These are phyloP conservation scores for Trametes gibbosa DNA, from an alignment of 768 basidiomycete species.

Conservation along the genomic window DNA sequence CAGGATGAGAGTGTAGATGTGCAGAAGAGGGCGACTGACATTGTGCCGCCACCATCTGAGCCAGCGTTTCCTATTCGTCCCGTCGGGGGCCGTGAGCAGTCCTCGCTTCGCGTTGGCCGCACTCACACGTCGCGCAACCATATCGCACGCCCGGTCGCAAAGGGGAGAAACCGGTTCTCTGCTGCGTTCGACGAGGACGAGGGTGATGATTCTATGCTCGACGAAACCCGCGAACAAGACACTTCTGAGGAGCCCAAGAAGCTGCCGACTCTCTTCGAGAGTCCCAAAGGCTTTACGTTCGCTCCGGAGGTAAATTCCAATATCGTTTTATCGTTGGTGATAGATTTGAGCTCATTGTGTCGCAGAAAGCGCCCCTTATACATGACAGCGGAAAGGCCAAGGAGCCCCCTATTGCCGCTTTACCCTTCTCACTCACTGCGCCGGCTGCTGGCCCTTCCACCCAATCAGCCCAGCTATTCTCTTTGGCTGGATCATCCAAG, in stretches of 20 bases:
- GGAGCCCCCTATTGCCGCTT: slow-evolving; percentile 61
- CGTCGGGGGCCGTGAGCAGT: slow-evolving; percentile 33
- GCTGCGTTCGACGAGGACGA: slow-evolving; percentile 57
- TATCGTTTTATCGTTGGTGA: not conserved
- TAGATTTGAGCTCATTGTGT: not conserved
- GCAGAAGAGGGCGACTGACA: slow-evolving; percentile 17
- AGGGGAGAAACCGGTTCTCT: slow-evolving; percentile 57
- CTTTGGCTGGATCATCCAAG: slow-evolving; percentile 18
- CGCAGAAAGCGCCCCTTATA: slow-evolving; percentile 26
- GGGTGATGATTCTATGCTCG: slow-evolving; percentile 32
- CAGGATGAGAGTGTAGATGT: slow-evolving; percentile 25
- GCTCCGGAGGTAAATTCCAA: slow-evolving; percentile 52
- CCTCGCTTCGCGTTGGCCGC: slow-evolving; percentile 67
- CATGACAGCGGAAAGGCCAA: slow-evolving; percentile 46
- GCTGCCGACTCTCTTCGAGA: slow-evolving; percentile 50
- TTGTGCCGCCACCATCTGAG: slow-evolving; percentile 23
- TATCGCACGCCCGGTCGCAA: slow-evolving; percentile 46
- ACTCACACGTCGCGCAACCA: slow-evolving; percentile 56
- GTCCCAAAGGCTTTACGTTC: slow-evolving; percentile 66
- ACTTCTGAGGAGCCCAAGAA: slow-evolving; percentile 42
- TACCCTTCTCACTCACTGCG: slow-evolving; percentile 65
- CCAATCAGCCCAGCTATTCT: slow-evolving; percentile 16
- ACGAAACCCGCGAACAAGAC: slow-evolving; percentile 36
- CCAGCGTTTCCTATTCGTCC: slow-evolving; percentile 20
- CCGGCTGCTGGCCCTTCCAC: slow-evolving; percentile 14